Conservation (phyloP, 441 rosid genomes). For the Erodium trifolium region DNA sequence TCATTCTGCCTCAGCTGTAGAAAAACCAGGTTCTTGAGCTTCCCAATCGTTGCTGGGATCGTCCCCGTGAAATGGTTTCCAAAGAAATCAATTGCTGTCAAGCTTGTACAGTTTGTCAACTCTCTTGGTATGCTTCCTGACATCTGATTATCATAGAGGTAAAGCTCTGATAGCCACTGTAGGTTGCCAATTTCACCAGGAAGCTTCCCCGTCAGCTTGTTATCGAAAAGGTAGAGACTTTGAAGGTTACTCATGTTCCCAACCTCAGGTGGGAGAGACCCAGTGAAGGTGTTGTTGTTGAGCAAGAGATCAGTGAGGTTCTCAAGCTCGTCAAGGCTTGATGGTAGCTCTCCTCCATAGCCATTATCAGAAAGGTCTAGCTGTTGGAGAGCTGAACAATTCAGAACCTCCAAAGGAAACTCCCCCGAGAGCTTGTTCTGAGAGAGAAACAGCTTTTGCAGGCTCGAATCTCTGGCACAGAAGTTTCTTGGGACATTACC, state of each 20-base stretch:
- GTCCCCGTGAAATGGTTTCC: constrained; percentile 66
- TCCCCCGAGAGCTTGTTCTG: constrained; percentile 55
- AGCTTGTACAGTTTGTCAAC: constrained; percentile 63
- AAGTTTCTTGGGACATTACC: constrained; percentile 49
- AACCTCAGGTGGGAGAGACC: constrained; percentile 52
- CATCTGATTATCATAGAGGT: constrained; percentile 69
- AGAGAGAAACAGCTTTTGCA: constrained; percentile 44
- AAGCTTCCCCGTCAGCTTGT: constrained; percentile 52
- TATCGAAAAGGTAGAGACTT: constrained; percentile 48
- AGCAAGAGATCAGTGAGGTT: constrained; percentile 51
- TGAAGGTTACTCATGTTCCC: constrained; percentile 60
- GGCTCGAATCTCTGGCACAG: constrained; percentile 43
- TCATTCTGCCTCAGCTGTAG: constrained; percentile 88
- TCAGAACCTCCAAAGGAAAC: constrained; percentile 51
- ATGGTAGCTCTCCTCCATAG: constrained; percentile 50
- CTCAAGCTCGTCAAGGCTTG: constrained; percentile 41
- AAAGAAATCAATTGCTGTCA: constrained; percentile 55
- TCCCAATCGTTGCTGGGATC: constrained; percentile 66
- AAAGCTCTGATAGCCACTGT: constrained; percentile 39
- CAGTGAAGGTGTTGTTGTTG: constrained; percentile 57
- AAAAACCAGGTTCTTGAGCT: constrained; percentile 48
- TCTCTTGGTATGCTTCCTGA: constrained; percentile 68
- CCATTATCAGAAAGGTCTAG: constrained; percentile 59
- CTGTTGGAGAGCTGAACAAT: constrained; percentile 48
- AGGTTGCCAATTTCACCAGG: constrained; percentile 62